Base-by-base conservation (phyloP, 495 filamentous ascomycete genomes). In the Rhypophila decipiens region DNA sequence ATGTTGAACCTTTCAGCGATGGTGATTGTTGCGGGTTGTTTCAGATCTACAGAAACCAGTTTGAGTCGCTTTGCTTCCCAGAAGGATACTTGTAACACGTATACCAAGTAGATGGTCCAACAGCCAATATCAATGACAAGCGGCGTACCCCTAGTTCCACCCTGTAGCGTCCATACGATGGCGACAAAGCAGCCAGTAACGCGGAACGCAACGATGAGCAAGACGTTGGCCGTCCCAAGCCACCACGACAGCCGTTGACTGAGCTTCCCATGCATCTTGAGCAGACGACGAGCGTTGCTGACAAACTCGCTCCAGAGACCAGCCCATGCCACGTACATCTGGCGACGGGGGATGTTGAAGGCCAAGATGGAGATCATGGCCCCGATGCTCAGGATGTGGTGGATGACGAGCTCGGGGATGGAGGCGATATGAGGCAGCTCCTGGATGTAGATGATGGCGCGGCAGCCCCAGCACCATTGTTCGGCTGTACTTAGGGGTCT, bases 391-490 rank as follows among this genome's bases (percentile, higher is more conserved):
- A 58, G 47, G 24, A 58, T 24, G 31, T 58, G 56, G 38, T 58
- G 56, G n/a, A 58, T 52, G 18, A 58, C 24, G 7, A 58, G 51
- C 48, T 58, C 56, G 9, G 56, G 50, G 17, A 54, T 36, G 15
- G 51, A 36, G 13, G 43, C 24, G 21, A 49, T 27, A 41, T 54
- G 45, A 4, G 51, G 56, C 12, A 58, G 15, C 39, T 58, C 56
- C 33, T 58, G 56, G 31, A 55, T 44, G 39, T 49, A 55, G 33
- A 58, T 50, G 45, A 58, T 45, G 18, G 56, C 48, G 18, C 56
- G 56, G 39, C 56, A 58, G n/a, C 56, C 56, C 56, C 56, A 58
- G 38, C 56, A 58, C 56, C 47, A 51, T 33, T 58, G 56, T 36
- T 58, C 56, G 4, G 45, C 56, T n/a, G 35, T 24, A 33, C 38